Evolutionary conservation across 805 yeast species (phyloP).

Genomic region (Metschnikowia orientalis): DNA sequence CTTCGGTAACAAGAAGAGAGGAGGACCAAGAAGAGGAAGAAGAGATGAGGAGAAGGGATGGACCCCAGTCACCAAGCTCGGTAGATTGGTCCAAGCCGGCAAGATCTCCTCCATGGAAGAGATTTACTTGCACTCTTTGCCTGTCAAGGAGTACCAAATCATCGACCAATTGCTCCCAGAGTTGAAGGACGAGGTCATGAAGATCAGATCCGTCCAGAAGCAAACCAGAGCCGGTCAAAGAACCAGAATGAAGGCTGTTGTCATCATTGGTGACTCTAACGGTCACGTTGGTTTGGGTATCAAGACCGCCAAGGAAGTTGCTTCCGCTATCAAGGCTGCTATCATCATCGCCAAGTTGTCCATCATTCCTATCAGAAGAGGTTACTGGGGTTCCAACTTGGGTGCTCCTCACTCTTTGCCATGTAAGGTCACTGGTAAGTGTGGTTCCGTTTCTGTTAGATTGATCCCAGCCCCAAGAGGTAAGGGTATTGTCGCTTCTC

Average conservation of each 20-base stretch:
- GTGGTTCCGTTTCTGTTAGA: constrained; percentile 99
- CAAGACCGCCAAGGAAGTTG: constrained; percentile 99
- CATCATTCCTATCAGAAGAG: constrained; percentile 99
- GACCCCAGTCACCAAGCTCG: constrained; percentile 99
- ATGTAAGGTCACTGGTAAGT: constrained; percentile 98
- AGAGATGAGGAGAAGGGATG: constrained; percentile 96
- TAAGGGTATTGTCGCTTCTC: constrained; percentile 99
- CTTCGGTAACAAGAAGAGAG: constrained; percentile 54
- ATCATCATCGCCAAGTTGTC: constrained; percentile 98
- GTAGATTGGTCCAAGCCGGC: constrained; percentile 99
- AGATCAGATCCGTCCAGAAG: constrained; percentile 99
- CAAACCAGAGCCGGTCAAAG: constrained; percentile 99
- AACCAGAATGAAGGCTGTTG: constrained; percentile 99
- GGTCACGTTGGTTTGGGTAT: constrained; percentile 99
- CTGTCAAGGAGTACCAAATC: constrained; percentile 99
- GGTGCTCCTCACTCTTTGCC: constrained; percentile 99
- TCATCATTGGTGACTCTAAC: constrained; percentile 98
- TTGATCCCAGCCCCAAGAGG: constrained; percentile 99
- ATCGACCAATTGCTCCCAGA: constrained; percentile 94
- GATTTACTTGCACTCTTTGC: constrained; percentile 98
- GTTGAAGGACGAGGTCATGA: constrained; percentile 98
- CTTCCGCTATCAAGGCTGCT: constrained; percentile 99
- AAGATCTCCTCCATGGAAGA: constrained; percentile 95
- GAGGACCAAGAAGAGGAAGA: constrained; percentile 53
- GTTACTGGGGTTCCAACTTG: constrained; percentile 99